Conservation (phyloP, 805 yeast species). For the Wickerhamomyces sydowiorum region DNA sequence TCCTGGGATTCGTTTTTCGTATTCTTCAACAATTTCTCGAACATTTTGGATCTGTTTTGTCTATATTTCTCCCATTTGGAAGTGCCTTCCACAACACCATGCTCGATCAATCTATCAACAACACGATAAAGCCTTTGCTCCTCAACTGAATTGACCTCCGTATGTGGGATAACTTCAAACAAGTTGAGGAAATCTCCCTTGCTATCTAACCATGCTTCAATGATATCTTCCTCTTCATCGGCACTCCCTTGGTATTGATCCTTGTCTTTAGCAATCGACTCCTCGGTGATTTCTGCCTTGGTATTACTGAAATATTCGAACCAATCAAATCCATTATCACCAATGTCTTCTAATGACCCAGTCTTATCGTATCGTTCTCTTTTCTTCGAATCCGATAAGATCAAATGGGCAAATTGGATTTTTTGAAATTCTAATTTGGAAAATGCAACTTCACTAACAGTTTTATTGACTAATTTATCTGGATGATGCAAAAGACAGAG, state of each 20-base stretch:
- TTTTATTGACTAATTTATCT: slow-evolving; percentile 47
- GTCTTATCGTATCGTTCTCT: slow-evolving; percentile 62
- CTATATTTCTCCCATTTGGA: slow-evolving; percentile 47
- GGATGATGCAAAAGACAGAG: slow-evolving; percentile 65
- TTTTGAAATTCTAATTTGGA: slow-evolving; percentile 48
- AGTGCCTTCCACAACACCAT: slow-evolving; percentile 30
- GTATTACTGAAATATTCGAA: slow-evolving; percentile 44
- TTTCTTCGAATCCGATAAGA: slow-evolving; percentile 53
- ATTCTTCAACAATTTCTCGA: slow-evolving; percentile 41
- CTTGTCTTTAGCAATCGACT: slow-evolving; percentile 65
- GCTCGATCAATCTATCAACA: slow-evolving; percentile 39
- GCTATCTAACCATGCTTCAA: slow-evolving; percentile 47
- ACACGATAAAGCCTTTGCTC: slow-evolving; percentile 55
- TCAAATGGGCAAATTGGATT: slow-evolving; percentile 69
- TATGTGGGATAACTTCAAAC: slow-evolving; percentile 75
- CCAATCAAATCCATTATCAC: slow-evolving; percentile 48
- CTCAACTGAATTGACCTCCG: slow-evolving; percentile 53
- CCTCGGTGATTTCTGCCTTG: slow-evolving; percentile 48
- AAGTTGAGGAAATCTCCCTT: slow-evolving; percentile 66
- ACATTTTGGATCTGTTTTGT: slow-evolving; percentile 40
- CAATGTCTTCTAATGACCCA: slow-evolving; percentile 48
- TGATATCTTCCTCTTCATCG: slow-evolving; percentile 60
- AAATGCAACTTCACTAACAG: slow-evolving; percentile 26
- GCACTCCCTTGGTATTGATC: slow-evolving; percentile 52
- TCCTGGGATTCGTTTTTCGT: slow-evolving; percentile 62